Evolutionary conservation across 331 rosid genomes (phyloP).

Genomic region (Pyrus hybrid): DNA sequence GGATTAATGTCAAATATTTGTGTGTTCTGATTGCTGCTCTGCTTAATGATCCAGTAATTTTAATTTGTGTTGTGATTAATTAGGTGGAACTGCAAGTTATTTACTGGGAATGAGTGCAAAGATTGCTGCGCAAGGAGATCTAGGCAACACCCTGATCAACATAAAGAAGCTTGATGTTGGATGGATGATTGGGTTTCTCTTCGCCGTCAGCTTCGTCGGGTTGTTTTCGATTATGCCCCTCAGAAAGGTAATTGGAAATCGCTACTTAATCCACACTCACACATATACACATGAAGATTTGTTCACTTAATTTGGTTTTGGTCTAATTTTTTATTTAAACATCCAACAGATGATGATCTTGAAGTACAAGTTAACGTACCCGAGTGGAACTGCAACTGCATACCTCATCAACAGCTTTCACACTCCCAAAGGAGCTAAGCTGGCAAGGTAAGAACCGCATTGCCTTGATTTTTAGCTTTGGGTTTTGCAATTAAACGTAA

Average conservation of each 20-base stretch:
- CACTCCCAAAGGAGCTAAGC: constrained; percentile 76
- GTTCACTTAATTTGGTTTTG: not conserved
- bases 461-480: not conserved
- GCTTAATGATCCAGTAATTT: not conserved
- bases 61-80: not conserved
- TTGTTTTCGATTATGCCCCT: constrained; percentile 5
- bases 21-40: not conserved
- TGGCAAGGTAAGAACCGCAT: constrained; percentile 45
- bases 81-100: constrained; percentile 79
- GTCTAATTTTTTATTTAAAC: not conserved
- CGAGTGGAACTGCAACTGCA: constrained; percentile 95
- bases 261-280: not conserved
- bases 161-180: constrained; percentile 41
- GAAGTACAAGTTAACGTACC: constrained; percentile 66
- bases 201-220: constrained; percentile 65
- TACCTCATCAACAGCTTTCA: constrained; percentile 70
- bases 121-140: constrained; percentile 50
- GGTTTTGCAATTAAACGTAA: too few species aligned
- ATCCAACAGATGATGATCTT: constrained; percentile 54
- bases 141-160: constrained; percentile 43
- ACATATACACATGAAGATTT: not conserved
- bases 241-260: constrained; percentile 39
- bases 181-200: constrained; percentile 72
- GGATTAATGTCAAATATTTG: not conserved
- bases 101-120: constrained; percentile 59